A percentile compares a stretch with the other conserved stretches of the same genome.
Conservation (phyloP, 176 grass and related monocot species). For the Aegilops umbellulata region DNA sequence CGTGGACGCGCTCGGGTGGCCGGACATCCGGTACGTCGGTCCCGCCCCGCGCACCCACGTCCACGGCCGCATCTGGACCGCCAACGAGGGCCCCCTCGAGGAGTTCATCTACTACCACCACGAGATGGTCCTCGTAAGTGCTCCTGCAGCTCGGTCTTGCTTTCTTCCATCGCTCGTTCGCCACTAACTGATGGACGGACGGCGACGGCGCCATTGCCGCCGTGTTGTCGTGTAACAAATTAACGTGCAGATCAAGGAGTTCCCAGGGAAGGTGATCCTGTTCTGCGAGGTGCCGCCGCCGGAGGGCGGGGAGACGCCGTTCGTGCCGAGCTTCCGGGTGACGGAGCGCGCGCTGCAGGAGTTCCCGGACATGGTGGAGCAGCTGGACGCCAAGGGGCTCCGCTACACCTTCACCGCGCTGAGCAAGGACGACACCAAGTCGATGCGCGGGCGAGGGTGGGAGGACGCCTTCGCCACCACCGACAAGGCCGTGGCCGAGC, state of each 20-base stretch:
- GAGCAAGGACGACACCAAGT: slow-evolving; percentile 63
- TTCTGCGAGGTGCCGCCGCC: slow-evolving; percentile 62
- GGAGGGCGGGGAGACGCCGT: slow-evolving; percentile 58
- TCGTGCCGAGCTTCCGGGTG: slow-evolving; percentile 70
- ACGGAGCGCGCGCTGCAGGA: slow-evolving; percentile 50
- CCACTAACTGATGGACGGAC: neutral
- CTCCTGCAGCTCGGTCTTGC: neutral
- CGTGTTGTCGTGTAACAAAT: neutral
- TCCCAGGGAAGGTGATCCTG: slow-evolving; percentile 44
- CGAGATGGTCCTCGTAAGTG: slow-evolving; percentile 48
- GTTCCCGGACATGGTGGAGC: slow-evolving; percentile 58
- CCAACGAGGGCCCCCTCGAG: slow-evolving; percentile 61
- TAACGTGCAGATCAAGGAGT: slow-evolving; percentile 41
- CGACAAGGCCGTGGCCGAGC: slow-evolving; percentile 52
- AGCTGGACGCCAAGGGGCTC: slow-evolving; percentile 47
- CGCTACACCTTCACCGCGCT: slow-evolving; percentile 62
- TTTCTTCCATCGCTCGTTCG: neutral
- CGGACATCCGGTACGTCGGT: slow-evolving; percentile 67
- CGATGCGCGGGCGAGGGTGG: slow-evolving; percentile 67
- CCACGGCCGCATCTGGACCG: slow-evolving; percentile 63
- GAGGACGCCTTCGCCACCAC: slow-evolving; percentile 66
- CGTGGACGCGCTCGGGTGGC: slow-evolving; percentile 56
- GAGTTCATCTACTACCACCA: slow-evolving; percentile 84
- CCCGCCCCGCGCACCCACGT: slow-evolving; percentile 56
- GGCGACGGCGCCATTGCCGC: neutral